phyloP scores from a whole-genome alignment of 2,329 filamentous ascomycete genomes.

The Phyllosticta paracitricarpa region DNA sequence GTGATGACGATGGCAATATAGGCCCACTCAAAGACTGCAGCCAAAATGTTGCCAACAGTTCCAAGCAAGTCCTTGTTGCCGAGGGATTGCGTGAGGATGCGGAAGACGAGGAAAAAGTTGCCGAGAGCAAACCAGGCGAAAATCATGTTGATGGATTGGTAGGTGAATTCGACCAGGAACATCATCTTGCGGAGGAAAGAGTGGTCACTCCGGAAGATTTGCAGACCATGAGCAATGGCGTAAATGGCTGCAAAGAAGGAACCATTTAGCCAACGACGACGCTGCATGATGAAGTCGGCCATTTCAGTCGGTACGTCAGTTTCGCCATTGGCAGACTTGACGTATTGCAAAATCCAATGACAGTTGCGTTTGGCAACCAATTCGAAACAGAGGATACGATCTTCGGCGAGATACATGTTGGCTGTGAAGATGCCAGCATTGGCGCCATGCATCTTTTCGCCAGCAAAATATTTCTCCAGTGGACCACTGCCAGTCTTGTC shows the following conservation, averaged over 20 bases:
- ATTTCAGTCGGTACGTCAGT: slow-evolving; percentile 94
- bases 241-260: slow-evolving; percentile 98
- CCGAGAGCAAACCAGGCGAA: slow-evolving; percentile 98
- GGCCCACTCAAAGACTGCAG: slow-evolving; percentile 89
- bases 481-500: slow-evolving; percentile 91
- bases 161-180: slow-evolving; percentile 86
- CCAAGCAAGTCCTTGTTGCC: slow-evolving; percentile 61
- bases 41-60: slow-evolving; percentile 65
- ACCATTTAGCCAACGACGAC: slow-evolving; percentile 94
- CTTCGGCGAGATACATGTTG: slow-evolving; percentile 98
- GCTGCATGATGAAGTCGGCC: slow-evolving; percentile 88
- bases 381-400: slow-evolving; percentile 98
- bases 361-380: slow-evolving; percentile 95
- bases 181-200: slow-evolving; percentile 77
- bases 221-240: slow-evolving; percentile 86
- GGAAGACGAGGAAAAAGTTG: slow-evolving; percentile 99
- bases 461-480: slow-evolving; percentile 91
- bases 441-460: slow-evolving; percentile 88
- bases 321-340: slow-evolving; percentile 94
- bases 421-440: slow-evolving; percentile 95
- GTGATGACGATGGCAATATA: slow-evolving; percentile 87
- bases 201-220: slow-evolving; percentile 90
- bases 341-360: slow-evolving; percentile 94
- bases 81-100: slow-evolving; percentile 84
- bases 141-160: slow-evolving; percentile 93